Base-by-base conservation (phyloP, 108 stramenopile genomes). In the Seminavis robusta region DNA sequence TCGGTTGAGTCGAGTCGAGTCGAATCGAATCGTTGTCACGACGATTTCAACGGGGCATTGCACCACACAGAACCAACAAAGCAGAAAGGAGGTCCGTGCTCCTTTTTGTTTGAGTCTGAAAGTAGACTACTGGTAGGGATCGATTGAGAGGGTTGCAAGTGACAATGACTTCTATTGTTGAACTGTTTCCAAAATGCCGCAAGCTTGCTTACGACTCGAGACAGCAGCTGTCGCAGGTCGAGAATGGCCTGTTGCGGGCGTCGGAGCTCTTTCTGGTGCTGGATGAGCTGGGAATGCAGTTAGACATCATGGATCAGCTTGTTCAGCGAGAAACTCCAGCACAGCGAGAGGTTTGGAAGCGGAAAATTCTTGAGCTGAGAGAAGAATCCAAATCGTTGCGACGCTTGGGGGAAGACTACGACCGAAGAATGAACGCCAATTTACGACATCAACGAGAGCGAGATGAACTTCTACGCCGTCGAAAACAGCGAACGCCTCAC, bases 191-290 rank as follows among this genome's bases (percentile, higher is more conserved):
- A 10, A 92, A 92, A 69, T 76, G 82, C 59, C 67, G 84, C 47
- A 92, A 92, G 55, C 69, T 92, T 3, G 80, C 86, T 29, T 92
- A 92, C 61, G 90, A 92, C 59, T 73, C 86, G 33, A 80, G 86
- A 42, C 90, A 92, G 55, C 90, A 88, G 47, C 69, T 92, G 1
- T 69, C 82, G 2, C 86, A 86, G 58, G 82, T 92, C 4, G 86
- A 92, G 54, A 86, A 90, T 67, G 82, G 80, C 26, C 33, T 80
- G 25, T 25, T 86, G 34, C 64, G 77, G 7, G 29, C 76, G 2
- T 83, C 86, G 9, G 90, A 92, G 43, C 66, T 92, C 10, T 86
- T 82, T 40, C 21, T 88, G 34, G 76, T 76, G 1, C 55, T 92
- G 36, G 90, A 92, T 69, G 90, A 92, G 56, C 61, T 92, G 53